Conservation (phyloP, 192 early-diverging fungal genomes). For the Chytriomyces sp. region DNA sequence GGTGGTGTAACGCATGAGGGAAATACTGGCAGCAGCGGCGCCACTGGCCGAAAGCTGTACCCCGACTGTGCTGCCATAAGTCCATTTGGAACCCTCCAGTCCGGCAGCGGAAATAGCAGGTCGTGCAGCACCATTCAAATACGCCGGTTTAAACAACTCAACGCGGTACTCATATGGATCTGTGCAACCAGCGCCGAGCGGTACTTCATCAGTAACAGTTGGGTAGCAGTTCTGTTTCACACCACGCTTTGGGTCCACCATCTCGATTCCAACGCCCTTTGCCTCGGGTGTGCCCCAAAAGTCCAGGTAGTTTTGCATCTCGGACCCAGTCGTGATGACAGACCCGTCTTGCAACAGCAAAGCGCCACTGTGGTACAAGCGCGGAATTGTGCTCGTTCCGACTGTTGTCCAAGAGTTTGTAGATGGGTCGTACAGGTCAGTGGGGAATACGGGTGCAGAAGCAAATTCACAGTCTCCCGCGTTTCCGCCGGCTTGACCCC, state of each 20-base stretch:
- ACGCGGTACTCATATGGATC: conserved; percentile 11
- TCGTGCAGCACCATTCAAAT: neutral
- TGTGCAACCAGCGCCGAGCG: neutral
- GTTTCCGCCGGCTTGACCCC: conserved; percentile 50
- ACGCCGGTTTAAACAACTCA: conserved; percentile 6
- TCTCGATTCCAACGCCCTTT: neutral
- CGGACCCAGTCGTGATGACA: conserved; percentile 50
- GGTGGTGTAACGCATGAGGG: conserved; percentile 40
- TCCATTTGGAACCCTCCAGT: neutral
- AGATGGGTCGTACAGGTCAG: conserved; percentile 38
- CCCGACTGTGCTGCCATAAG: conserved; percentile 22
- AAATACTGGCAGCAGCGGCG: neutral
- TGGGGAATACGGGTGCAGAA: conserved; percentile 35
- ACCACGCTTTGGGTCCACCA: neutral
- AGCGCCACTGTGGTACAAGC: conserved; percentile 45
- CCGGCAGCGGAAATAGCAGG: too few relatives aligned
- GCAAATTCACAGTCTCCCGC: conserved; percentile 43
- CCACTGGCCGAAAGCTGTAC: conserved; percentile 13
- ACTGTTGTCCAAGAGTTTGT: conserved; percentile 26
- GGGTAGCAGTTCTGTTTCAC: neutral
- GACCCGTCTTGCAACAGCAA: conserved; percentile 43
- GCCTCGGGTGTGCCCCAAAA: conserved; percentile 21
- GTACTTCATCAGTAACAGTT: neutral
- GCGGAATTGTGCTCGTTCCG: conserved; percentile 18
- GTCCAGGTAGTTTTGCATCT: conserved; percentile 53